These are phyloP conservation scores for Volvox africanus DNA, from an alignment of 139 green algal genomes.

Conservation along the genomic window DNA sequence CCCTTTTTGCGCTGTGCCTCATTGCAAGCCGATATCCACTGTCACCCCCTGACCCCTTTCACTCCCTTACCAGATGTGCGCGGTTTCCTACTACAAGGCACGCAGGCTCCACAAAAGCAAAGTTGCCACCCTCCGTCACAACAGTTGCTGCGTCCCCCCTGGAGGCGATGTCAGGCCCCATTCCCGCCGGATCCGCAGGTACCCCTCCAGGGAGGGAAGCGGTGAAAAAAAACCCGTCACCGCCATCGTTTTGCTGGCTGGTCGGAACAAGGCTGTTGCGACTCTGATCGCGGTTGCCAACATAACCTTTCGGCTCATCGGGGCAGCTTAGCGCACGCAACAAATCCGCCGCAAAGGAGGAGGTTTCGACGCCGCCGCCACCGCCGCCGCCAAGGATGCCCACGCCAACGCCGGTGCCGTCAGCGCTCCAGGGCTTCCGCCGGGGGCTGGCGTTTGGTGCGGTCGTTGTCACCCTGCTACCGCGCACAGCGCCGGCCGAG, in stretches of 20 bases:
- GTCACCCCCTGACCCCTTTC: neutral
- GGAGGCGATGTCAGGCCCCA: neutral
- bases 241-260: neutral
- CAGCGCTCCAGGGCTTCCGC: too few species aligned
- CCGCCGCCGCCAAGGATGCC: neutral
- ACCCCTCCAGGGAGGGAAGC: too few species aligned
- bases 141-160: neutral
- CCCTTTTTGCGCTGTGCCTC: too few species aligned
- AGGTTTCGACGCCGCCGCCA: neutral
- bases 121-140: neutral
- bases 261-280: neutral
- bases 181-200: neutral
- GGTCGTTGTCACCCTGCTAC: neutral
- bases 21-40: too few species aligned
- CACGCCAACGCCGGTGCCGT: too few species aligned
- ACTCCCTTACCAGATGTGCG: neutral
- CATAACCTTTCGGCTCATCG: neutral
- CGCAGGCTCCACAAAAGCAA: constrained; percentile 20
- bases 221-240: too few species aligned
- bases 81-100: neutral
- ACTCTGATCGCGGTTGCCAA: neutral
- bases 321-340: neutral
- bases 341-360: neutral
- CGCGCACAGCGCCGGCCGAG: neutral
- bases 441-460: neutral